Percentiles rank a stretch among this genome's conserved stretches.
These are phyloP conservation scores for Senna tora DNA, from an alignment of 306 rosid genomes.

Conservation along the genomic window DNA sequence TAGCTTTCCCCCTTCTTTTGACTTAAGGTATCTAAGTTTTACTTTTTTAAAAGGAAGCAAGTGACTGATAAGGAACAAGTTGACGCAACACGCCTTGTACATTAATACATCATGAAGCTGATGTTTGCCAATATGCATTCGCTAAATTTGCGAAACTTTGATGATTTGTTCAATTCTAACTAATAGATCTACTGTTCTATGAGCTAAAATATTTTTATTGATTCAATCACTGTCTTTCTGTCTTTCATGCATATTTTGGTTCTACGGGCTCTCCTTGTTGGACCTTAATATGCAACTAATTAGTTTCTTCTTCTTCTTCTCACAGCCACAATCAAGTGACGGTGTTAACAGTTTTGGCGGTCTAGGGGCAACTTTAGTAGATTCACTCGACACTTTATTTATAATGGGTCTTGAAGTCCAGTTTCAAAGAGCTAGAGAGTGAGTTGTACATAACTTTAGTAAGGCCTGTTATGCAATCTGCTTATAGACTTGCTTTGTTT, in stretches of 20 bases:
- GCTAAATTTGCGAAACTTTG: neutral
- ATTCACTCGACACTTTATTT: constrained; percentile 68
- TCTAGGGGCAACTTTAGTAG: constrained; percentile 70
- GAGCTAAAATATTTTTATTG: neutral
- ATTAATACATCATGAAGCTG: constrained; percentile 9
- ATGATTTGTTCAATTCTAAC: neutral
- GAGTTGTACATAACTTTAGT: constrained; percentile 34
- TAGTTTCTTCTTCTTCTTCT: constrained; percentile 39
- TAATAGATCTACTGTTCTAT: neutral
- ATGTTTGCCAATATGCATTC: constrained; percentile 11
- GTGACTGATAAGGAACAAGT: constrained; percentile 19
- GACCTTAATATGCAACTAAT: constrained; percentile 30
- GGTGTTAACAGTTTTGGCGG: constrained; percentile 63
- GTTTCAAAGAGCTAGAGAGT: constrained; percentile 68
- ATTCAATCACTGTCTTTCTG: neutral
- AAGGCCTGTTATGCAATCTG: neutral
- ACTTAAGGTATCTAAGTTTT: constrained; percentile 6
- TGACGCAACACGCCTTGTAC: constrained; percentile 1
- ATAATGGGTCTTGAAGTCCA: constrained; percentile 73
- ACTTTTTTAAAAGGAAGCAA: neutral
- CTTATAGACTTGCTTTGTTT: neutral
- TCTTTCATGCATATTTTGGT: neutral
- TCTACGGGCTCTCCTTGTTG: constrained; percentile 12
- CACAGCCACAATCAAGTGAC: constrained; percentile 57
- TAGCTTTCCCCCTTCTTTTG: constrained; percentile 10